Percentiles rank a stretch among this genome's conserved stretches.
These are phyloP conservation scores for Rosa multiflora DNA, from an alignment of 306 rosid species.

Conservation along the genomic window DNA sequence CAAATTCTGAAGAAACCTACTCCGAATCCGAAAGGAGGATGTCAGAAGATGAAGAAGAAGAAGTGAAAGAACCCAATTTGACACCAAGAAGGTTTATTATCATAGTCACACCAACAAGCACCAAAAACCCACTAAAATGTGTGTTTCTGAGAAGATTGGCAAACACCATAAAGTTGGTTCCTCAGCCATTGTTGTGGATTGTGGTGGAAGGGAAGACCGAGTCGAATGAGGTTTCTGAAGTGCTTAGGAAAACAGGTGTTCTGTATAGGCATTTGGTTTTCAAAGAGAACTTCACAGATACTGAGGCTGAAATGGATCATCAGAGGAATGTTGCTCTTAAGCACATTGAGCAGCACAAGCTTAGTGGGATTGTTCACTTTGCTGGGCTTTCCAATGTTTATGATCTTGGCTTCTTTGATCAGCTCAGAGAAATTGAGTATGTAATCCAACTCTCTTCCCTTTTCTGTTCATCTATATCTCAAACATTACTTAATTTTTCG, in stretches of 20 bases:
- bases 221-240: constrained; percentile 44
- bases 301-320: constrained; percentile 79
- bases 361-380: constrained; percentile 87
- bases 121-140: constrained; percentile 42
- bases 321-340: constrained; percentile 81
- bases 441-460: constrained; percentile 9
- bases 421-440: constrained; percentile 86
- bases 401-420: constrained; percentile 81
- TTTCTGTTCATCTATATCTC: background rate
- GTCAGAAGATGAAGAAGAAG: background rate
- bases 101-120: constrained; percentile 79
- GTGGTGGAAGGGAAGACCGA: constrained; percentile 64
- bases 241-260: constrained; percentile 72
- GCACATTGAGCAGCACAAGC: constrained; percentile 84
- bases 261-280: constrained; percentile 90
- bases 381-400: constrained; percentile 85
- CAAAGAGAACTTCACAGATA: constrained; percentile 65
- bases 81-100: constrained; percentile 52
- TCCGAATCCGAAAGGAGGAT: constrained; percentile 8
- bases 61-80: constrained; percentile 22
- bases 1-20: constrained; percentile 14
- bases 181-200: constrained; percentile 87
- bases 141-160: constrained; percentile 73
- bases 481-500: background rate
- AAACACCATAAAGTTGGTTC: constrained; percentile 60